A percentile compares a stretch with the other conserved stretches of the same genome.
Evolutionary conservation across 2,329 filamentous ascomycete genomes (phyloP).

Genomic region (Mollisia scopiformis): DNA sequence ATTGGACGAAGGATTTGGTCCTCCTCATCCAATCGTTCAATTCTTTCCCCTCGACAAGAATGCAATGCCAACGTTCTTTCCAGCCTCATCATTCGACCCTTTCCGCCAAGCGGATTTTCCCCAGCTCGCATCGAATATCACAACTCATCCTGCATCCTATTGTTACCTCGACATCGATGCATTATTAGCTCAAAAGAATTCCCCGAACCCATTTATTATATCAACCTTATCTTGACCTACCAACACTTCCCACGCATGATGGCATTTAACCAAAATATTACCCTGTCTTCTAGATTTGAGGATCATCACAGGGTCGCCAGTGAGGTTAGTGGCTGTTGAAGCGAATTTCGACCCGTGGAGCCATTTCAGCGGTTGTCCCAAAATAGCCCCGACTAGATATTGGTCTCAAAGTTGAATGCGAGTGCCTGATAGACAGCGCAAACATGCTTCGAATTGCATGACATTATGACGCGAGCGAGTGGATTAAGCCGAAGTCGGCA

Average conservation of each 20-base stretch:
- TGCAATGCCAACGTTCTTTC: slow-evolving; percentile 2
- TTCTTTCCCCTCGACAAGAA: not conserved
- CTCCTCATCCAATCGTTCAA: not conserved
- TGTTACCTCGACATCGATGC: not conserved
- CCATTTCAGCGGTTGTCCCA: not conserved
- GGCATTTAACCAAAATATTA: not conserved
- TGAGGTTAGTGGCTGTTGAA: not conserved
- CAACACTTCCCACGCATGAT: not conserved
- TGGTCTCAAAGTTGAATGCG: not conserved
- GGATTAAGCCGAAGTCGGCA: not conserved
- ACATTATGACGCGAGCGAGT: not conserved
- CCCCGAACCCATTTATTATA: not conserved
- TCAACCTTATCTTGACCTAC: not conserved
- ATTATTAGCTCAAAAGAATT: not conserved
- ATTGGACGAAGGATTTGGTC: not conserved
- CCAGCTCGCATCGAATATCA: not conserved
- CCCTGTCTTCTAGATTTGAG: not conserved
- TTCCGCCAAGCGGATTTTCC: not conserved
- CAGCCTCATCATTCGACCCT: not conserved
- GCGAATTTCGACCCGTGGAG: not conserved
- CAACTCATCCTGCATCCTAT: not conserved
- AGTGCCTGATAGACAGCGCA: not conserved
- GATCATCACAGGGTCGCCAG: not conserved
- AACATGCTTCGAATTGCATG: slow-evolving; percentile 1
- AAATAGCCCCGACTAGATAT: not conserved